Base-by-base conservation (phyloP, 2,329 filamentous ascomycete genomes). In the Arthrobotrys megalospora region DNA sequence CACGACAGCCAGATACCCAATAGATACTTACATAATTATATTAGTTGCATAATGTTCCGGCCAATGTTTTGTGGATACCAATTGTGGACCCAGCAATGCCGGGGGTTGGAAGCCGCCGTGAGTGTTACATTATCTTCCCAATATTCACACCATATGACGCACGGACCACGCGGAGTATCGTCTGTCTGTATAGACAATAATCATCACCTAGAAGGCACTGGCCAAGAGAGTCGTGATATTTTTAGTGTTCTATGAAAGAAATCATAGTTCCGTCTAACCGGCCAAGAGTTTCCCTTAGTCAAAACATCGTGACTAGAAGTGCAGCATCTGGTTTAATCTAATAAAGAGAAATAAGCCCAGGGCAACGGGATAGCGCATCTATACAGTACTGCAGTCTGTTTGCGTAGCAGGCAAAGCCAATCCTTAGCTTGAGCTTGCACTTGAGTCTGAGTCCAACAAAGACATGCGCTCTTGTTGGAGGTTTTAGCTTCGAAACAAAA, bases 401-500 rank as follows among this genome's bases (percentile, higher is more conserved):
- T 45, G 2, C 50, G 12, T 7, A 38, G 32, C n/a, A 12, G 21
- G 34, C 5, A 58, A 14, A 55, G 14, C 6, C 6, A 55, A 34
- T 34, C 34, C 24, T 16, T 7, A n/a, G 24, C 50, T 16, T 34
- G 14, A 16, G 16, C 24, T 16, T 53, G 8, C 8, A 12, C 24
- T 16, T 53, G 8, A 38, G 52, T 11, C 52, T 52, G 50, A 8
- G 55, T 63, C 58, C n/a, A 63, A 63, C 58, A 63, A 63, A 63
- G 58, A 38, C 36, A 24, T 2, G 3, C n/a, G 3, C 21, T 10
- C 24, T 60, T 60, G 58, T 63, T 63, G 58, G 58, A 47, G 6
- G 58, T 63, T 63, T 63, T 28, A 12, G 5, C 58, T 47, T 63
- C 58, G 19, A 47, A 63, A 63, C 58, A 47, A 28, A 63, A 63